Evolutionary conservation across 495 filamentous ascomycete genomes (phyloP).

Genomic region (Neurospora intermedia): DNA sequence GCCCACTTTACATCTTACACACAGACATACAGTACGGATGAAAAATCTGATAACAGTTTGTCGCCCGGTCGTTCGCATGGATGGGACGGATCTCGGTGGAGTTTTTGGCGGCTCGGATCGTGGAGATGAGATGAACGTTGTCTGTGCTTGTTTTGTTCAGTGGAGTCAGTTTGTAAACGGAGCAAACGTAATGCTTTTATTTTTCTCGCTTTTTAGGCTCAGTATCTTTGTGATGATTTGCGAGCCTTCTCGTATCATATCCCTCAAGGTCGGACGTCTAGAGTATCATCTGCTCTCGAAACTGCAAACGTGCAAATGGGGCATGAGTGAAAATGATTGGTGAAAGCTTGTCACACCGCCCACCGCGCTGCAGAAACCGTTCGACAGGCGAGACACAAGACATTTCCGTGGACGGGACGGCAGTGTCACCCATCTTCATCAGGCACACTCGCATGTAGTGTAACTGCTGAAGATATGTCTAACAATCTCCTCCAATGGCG

Average conservation of each 20-base stretch:
- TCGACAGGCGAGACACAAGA: not conserved
- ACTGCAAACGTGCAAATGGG: not conserved
- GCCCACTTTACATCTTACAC: too few relatives aligned
- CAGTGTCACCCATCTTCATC: not conserved
- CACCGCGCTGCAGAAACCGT: not conserved
- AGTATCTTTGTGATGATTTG: not conserved
- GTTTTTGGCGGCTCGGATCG: not conserved
- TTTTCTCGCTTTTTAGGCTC: not conserved
- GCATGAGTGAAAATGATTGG: not conserved
- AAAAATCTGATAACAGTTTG: not conserved
- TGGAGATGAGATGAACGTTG: not conserved
- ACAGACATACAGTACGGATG: not conserved
- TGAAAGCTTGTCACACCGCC: not conserved
- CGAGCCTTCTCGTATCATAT: not conserved
- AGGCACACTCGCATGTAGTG: not conserved
- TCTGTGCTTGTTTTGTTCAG: not conserved
- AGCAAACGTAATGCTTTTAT: not conserved
- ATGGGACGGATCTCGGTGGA: not conserved
- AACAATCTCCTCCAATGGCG: not conserved
- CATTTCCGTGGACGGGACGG: not conserved
- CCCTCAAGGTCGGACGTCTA: not conserved
- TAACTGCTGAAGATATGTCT: too few relatives aligned
- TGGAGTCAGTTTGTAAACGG: not conserved
- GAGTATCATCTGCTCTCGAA: not conserved
- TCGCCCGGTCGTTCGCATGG: not conserved